A percentile compares a stretch with the other conserved stretches of the same genome.
Conservation (phyloP, 2,329 filamentous ascomycete species). For the Aspergillus sp. region DNA sequence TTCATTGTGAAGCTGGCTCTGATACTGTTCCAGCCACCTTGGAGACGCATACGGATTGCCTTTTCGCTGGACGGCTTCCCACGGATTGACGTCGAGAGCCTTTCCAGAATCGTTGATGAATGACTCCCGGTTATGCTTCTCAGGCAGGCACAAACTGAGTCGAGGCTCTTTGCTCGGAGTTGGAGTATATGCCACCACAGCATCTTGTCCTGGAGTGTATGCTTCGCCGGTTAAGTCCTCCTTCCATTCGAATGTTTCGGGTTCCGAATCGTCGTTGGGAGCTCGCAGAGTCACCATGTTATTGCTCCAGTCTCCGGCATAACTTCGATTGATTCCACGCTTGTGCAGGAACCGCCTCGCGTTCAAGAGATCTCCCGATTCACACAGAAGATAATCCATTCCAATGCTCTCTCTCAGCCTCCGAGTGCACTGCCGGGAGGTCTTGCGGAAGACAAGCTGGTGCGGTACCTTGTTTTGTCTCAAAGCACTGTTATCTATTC, state of each 20-base stretch:
- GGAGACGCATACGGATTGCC: slow-evolving; percentile 1
- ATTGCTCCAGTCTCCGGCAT: slow-evolving; percentile 27
- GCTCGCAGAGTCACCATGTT: slow-evolving; percentile 13
- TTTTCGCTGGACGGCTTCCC: slow-evolving; percentile 5
- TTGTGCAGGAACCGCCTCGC: slow-evolving; percentile 23
- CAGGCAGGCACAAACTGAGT: not conserved
- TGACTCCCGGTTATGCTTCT: not conserved
- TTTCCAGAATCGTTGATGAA: slow-evolving; percentile 8
- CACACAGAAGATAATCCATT: slow-evolving; percentile 21
- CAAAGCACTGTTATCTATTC: slow-evolving; percentile 23
- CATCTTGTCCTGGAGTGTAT: slow-evolving; percentile 1
- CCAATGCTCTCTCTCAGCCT: slow-evolving; percentile 4
- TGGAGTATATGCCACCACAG: not conserved
- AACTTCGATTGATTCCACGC: slow-evolving; percentile 17
- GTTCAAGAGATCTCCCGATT: slow-evolving; percentile 19
- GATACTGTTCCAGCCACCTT: slow-evolving; percentile 1
- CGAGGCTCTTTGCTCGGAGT: not conserved
- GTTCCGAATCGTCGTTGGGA: slow-evolving; percentile 2
- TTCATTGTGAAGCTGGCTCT: not conserved
- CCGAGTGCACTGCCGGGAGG: slow-evolving; percentile 11
- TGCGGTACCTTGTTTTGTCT: slow-evolving; percentile 14
- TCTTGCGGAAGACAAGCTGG: slow-evolving; percentile 20
- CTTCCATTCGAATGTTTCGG: slow-evolving; percentile 12
- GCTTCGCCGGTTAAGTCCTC: slow-evolving; percentile 2
- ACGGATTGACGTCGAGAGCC: slow-evolving; percentile 3